Conservation (phyloP, 1,139 yeast genomes). For the Blastobotrys niveus region DNA sequence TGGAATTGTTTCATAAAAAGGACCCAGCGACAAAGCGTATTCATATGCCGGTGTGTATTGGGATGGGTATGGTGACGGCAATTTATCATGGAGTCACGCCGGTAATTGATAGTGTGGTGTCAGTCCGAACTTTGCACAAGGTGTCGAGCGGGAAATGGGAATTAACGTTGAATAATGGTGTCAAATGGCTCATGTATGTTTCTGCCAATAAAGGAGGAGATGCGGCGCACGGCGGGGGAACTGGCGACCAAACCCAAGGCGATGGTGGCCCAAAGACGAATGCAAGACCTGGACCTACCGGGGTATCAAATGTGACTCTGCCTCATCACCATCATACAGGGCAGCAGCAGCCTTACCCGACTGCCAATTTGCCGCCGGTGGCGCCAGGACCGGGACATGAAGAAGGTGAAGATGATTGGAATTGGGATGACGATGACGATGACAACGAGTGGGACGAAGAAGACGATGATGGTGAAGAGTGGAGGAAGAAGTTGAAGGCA, state of each 20-base stretch:
- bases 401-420: no score
- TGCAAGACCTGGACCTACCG: slow-evolving; percentile 25
- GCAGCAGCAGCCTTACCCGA: no score
- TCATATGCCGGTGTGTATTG: slow-evolving; percentile 48
- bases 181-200: slow-evolving; percentile 56
- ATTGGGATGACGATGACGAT: not conserved
- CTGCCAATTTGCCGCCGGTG: not conserved
- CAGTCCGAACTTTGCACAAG: slow-evolving; percentile 41
- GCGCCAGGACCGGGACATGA: no score
- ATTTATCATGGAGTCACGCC: slow-evolving; percentile 61
- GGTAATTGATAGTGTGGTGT: slow-evolving; percentile 48
- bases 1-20: slow-evolving; percentile 36
- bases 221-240: no score
- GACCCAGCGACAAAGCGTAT: slow-evolving; percentile 47
- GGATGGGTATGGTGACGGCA: slow-evolving; percentile 72
- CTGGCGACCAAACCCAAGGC: no score
- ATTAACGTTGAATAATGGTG: slow-evolving; percentile 41
- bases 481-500: no score
- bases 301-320: not conserved
- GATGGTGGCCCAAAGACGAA: no score
- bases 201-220: slow-evolving; percentile 44
- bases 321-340: no score
- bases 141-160: slow-evolving; percentile 37
- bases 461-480: no score
- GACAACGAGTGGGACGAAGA: not conserved